These are phyloP conservation scores for Schizophyllum amplum DNA, from an alignment of 1,284 basidiomycete genomes.

Conservation along the genomic window DNA sequence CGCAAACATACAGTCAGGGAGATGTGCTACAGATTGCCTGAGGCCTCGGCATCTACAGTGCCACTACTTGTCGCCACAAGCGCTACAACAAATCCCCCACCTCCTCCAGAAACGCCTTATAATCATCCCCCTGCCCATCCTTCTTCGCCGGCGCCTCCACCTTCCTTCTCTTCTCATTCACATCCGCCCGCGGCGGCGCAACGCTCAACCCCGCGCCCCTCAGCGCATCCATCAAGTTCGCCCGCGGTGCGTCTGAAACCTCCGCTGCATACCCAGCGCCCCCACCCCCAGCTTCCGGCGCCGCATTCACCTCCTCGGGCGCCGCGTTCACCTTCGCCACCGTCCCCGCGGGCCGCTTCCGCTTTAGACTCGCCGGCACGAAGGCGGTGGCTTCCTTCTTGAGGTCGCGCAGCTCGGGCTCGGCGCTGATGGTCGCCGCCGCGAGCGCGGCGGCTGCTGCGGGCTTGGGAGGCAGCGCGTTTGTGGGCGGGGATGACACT, in stretches of 20 bases:
- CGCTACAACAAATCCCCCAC: slow-evolving; percentile 53
- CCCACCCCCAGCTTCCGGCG: slow-evolving; percentile 39
- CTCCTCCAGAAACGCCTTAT: slow-evolving; percentile 68
- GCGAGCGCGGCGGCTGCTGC: slow-evolving; percentile 25
- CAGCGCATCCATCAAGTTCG: slow-evolving; percentile 57
- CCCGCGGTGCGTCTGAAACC: slow-evolving; percentile 25
- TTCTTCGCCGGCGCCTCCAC: slow-evolving; percentile 9
- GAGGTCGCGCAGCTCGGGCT: slow-evolving; percentile 79
- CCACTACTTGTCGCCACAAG: too few species aligned
- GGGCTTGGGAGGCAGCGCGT: slow-evolving; percentile 18
- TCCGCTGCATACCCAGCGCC: slow-evolving; percentile 21
- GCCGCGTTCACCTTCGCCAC: slow-evolving; percentile 19
- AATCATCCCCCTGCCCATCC: slow-evolving; percentile 53
- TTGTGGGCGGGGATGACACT: slow-evolving; percentile 33
- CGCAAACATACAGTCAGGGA: too few species aligned
- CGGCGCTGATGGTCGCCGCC: slow-evolving; percentile 71
- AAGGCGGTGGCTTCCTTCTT: slow-evolving; percentile 90
- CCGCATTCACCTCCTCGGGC: slow-evolving; percentile 51
- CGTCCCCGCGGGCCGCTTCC: slow-evolving; percentile 37
- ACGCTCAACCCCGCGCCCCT: slow-evolving; percentile 45
- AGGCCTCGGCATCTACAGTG: too few species aligned
- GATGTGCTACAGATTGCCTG: too few species aligned
- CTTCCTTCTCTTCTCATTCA: slow-evolving; percentile 25
- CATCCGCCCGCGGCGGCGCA: slow-evolving; percentile 17
- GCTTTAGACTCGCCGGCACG: slow-evolving; percentile 64